Conservation (phyloP, 495 filamentous ascomycete genomes). For the Xylaria grammica region DNA sequence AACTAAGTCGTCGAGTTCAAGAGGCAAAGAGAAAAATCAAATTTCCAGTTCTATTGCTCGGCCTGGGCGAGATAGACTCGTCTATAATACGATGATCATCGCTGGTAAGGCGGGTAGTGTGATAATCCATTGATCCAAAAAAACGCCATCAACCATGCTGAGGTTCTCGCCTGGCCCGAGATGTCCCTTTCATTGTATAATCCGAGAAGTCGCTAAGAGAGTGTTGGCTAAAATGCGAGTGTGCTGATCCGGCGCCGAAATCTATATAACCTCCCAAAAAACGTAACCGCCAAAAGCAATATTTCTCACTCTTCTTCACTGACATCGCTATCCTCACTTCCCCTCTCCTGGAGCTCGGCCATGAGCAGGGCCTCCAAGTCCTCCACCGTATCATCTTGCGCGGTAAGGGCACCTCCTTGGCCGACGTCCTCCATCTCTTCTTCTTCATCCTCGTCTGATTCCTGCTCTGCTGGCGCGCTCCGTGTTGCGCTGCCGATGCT, state of each 20-base stretch:
- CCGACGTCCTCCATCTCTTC: conserved; percentile 38
- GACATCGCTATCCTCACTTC: conserved; percentile 47
- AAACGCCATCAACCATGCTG: conserved; percentile 11
- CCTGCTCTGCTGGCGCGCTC: conserved; percentile 7
- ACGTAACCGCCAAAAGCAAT: not conserved
- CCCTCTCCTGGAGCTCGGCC: conserved; percentile 40
- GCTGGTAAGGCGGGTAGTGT: not conserved
- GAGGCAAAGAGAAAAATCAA: too few relatives aligned
- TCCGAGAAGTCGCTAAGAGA: not conserved
- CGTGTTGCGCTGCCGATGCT: conserved; percentile 8
- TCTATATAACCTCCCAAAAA: not conserved
- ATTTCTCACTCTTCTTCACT: conserved; percentile 43
- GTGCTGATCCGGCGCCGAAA: conserved; percentile 7
- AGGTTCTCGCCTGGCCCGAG: not conserved
- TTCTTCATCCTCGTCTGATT: conserved; percentile 30
- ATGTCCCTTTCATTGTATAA: not conserved
- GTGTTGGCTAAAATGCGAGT: not conserved
- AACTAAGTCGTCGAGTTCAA: too few relatives aligned
- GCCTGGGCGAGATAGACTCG: too few relatives aligned
- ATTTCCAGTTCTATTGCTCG: too few relatives aligned
- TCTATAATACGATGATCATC: not conserved
- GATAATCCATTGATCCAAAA: not conserved
- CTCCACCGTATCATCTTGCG: conserved; percentile 29
- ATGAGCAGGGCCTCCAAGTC: conserved; percentile 49
- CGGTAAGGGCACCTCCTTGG: conserved; percentile 27